phyloP scores from a whole-genome alignment of 2,329 filamentous ascomycete species.

The Aspergillus vadensis region DNA sequence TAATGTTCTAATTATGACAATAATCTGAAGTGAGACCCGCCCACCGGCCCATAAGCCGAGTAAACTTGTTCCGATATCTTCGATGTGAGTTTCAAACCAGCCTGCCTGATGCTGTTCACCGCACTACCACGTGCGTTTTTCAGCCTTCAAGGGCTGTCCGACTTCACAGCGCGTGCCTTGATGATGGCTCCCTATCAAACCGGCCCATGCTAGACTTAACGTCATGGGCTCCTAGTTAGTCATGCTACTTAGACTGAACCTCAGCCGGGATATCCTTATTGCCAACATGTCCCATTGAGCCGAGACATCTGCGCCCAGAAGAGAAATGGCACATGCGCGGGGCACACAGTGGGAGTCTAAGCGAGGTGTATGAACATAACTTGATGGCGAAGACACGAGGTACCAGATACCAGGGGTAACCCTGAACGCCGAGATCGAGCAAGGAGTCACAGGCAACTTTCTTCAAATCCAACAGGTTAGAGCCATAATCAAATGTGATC shows the following conservation, averaged over 20 bases:
- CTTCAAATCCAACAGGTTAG: background rate
- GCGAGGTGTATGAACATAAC: background rate
- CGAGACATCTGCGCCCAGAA: background rate
- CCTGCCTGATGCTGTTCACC: slow-evolving; percentile 1
- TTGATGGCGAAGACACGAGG: background rate
- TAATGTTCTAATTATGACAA: background rate
- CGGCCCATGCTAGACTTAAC: background rate
- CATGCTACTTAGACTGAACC: background rate
- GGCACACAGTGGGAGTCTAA: background rate
- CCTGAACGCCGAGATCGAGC: background rate
- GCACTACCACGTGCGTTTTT: background rate
- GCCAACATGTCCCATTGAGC: background rate
- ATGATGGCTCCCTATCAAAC: background rate
- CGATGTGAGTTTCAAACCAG: background rate
- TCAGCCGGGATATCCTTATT: background rate
- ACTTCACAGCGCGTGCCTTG: background rate
- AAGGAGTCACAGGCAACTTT: background rate
- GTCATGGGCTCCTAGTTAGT: background rate
- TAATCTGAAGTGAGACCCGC: background rate
- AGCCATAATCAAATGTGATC: background rate
- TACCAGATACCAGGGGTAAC: background rate
- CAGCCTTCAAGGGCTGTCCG: background rate
- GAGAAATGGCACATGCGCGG: background rate
- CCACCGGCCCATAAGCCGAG: background rate
- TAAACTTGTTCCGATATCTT: background rate